These are phyloP conservation scores for Mortierella sp. DNA, from an alignment of 371 early-diverging fungal genomes.

Conservation along the genomic window DNA sequence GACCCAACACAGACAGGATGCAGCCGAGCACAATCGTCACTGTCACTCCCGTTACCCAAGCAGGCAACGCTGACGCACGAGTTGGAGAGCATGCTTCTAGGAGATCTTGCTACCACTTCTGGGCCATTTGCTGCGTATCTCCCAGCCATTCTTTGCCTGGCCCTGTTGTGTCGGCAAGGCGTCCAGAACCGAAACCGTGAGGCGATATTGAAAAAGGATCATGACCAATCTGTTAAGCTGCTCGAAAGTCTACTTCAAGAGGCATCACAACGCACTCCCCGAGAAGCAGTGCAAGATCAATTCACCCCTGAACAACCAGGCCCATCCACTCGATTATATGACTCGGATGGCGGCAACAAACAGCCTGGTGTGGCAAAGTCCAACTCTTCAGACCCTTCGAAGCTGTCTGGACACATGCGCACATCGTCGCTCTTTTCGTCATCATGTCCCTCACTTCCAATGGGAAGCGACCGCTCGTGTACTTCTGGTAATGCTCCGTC, in stretches of 20 bases:
- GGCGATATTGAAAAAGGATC: conserved; percentile 23
- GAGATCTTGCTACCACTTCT: neutral
- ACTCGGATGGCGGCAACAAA: no score
- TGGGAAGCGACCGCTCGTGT: neutral
- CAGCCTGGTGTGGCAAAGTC: neutral
- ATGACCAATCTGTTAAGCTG: conserved; percentile 19
- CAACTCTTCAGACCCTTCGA: neutral
- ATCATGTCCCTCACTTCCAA: conserved; percentile 24
- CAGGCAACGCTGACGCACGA: conserved; percentile 16
- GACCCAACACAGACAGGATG: neutral
- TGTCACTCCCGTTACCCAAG: conserved; percentile 20
- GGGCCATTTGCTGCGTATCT: conserved; percentile 40
- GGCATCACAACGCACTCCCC: conserved; percentile 7
- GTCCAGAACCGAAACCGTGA: conserved; percentile 23
- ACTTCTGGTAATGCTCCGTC: neutral
- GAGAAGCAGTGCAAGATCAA: neutral
- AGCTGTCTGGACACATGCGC: neutral
- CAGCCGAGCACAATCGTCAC: neutral
- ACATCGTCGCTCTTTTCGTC: conserved; percentile 15
- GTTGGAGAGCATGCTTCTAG: conserved; percentile 27
- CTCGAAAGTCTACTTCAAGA: conserved; percentile 14
- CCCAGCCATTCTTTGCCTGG: conserved; percentile 37
- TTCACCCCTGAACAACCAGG: neutral
- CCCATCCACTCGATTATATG: neutral
- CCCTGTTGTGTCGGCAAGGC: conserved; percentile 40